Percentiles rank a stretch among this genome's conserved stretches.
Evolutionary conservation across 495 filamentous ascomycete genomes (phyloP).

Genomic region (Chaetomium cochliodes): DNA sequence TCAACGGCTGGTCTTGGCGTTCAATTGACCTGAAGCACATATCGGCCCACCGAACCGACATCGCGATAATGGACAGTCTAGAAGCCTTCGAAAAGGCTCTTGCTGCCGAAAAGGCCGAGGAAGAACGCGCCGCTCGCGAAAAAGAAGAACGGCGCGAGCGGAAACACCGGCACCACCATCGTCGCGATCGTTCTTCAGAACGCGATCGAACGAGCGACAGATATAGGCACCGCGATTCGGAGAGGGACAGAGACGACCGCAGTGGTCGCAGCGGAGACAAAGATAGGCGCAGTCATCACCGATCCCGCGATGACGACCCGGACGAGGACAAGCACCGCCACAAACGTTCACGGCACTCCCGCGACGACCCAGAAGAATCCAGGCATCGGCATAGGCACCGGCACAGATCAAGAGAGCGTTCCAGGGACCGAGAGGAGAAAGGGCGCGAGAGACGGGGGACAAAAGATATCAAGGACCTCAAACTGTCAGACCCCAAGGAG

Average conservation of each 20-base stretch:
- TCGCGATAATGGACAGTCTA: slow-evolving; percentile 47
- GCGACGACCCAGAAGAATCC: slow-evolving; percentile 38
- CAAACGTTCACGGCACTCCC: slow-evolving; percentile 50
- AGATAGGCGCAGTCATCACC: slow-evolving; percentile 32
- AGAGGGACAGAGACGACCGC: slow-evolving; percentile 34
- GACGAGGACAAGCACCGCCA: slow-evolving; percentile 44
- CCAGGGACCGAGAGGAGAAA: slow-evolving; percentile 24
- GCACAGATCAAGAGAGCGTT: slow-evolving; percentile 24
- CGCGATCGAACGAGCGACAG: slow-evolving; percentile 34
- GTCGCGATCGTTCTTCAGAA: slow-evolving; percentile 46
- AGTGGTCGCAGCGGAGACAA: slow-evolving; percentile 24
- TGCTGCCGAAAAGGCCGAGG: slow-evolving; percentile 52
- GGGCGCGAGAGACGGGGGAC: slow-evolving; percentile 15
- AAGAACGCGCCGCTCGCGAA: slow-evolving; percentile 39
- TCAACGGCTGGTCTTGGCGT: slow-evolving; percentile 12
- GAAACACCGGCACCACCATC: slow-evolving; percentile 47
- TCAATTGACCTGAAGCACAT: slow-evolving; percentile 4
- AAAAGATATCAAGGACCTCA: slow-evolving; percentile 39
- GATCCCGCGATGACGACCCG: slow-evolving; percentile 42
- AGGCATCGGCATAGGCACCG: slow-evolving; percentile 34
- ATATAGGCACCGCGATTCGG: slow-evolving; percentile 35
- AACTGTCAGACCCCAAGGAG: slow-evolving; percentile 48
- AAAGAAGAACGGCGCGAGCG: slow-evolving; percentile 42
- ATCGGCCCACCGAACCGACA: slow-evolving; percentile 7
- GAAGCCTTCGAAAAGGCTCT: slow-evolving; percentile 57